A percentile compares a stretch with the other conserved stretches of the same genome.
Evolutionary conservation across 306 rosid genomes (phyloP).

Genomic region (Alnus glutinosa): DNA sequence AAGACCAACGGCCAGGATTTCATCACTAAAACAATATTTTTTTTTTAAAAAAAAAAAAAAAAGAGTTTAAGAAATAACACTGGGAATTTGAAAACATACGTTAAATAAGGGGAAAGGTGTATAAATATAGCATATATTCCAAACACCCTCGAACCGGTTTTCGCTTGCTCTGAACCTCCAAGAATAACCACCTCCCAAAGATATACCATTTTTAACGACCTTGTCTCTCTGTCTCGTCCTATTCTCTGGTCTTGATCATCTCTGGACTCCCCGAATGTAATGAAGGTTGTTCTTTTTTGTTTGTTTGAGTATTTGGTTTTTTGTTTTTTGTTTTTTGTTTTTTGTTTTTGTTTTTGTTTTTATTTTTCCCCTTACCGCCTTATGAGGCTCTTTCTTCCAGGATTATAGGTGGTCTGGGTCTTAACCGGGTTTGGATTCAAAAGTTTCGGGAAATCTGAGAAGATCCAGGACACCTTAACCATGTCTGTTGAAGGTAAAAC

Average conservation of each 20-base stretch:
- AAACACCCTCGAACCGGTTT: conserved; percentile 37
- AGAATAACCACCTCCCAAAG: conserved; percentile 65
- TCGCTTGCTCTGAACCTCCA: conserved; percentile 37
- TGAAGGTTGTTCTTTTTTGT: conserved; percentile 12
- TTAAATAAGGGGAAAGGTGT: conserved; percentile 18
- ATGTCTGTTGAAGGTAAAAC: conserved; percentile 48
- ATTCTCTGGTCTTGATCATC: background rate
- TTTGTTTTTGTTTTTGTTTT: background rate
- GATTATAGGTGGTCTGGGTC: conserved; percentile 24
- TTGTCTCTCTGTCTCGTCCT: conserved; percentile 23
- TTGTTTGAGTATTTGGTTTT: background rate
- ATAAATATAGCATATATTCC: conserved; percentile 67
- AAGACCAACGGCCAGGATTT: conserved; percentile 34
- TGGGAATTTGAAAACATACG: background rate
- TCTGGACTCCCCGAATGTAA: conserved; percentile 23
- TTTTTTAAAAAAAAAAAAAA: background rate
- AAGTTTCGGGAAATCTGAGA: conserved; percentile 2
- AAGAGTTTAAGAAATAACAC: background rate
- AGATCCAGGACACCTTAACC: conserved; percentile 18
- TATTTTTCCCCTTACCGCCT: background rate
- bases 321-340: background rate
- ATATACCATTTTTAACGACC: conserved; percentile 37
- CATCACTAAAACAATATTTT: conserved; percentile 7
- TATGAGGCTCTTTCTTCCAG: conserved; percentile 19
- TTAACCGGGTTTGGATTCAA: background rate